phyloP scores from a whole-genome alignment of 2,329 filamentous ascomycete genomes.

The Tricladium varicosporioides region DNA sequence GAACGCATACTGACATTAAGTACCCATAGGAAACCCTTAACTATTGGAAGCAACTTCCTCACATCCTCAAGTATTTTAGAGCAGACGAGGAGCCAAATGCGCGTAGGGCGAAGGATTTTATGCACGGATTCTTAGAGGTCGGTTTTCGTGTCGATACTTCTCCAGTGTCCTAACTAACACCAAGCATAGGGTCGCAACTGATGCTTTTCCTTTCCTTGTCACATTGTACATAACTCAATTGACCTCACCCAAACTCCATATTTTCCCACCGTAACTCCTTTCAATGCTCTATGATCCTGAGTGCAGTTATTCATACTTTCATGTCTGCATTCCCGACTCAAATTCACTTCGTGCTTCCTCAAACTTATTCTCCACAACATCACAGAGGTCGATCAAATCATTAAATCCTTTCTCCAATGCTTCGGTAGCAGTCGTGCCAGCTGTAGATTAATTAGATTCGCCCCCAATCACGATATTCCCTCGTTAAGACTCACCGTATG shows the following conservation, averaged over 20 bases:
- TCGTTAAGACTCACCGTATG: slow-evolving; percentile 67
- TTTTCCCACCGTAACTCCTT: slow-evolving; percentile 28
- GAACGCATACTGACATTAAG: neutral
- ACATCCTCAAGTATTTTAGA: slow-evolving; percentile 96
- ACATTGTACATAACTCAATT: slow-evolving; percentile 34
- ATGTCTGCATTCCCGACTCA: slow-evolving; percentile 21
- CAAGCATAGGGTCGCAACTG: slow-evolving; percentile 32
- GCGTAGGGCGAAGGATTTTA: slow-evolving; percentile 83
- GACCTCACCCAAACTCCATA: slow-evolving; percentile 25
- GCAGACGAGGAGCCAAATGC: slow-evolving; percentile 76
- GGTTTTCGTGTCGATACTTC: slow-evolving; percentile 3
- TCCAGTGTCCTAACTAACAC: slow-evolving; percentile 16
- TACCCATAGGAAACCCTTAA: slow-evolving; percentile 85
- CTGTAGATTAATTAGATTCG: slow-evolving; percentile 44
- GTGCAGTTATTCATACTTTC: neutral
- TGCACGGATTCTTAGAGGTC: slow-evolving; percentile 89
- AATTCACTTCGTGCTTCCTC: slow-evolving; percentile 63
- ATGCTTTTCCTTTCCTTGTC: slow-evolving; percentile 22
- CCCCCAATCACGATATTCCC: neutral
- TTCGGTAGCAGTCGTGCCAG: slow-evolving; percentile 75
- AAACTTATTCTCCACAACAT: slow-evolving; percentile 92
- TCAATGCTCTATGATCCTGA: slow-evolving; percentile 16
- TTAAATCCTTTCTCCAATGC: slow-evolving; percentile 87
- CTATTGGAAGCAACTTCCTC: slow-evolving; percentile 96
- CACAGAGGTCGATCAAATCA: slow-evolving; percentile 88